Base-by-base conservation (phyloP, 192 early-diverging fungal species). In the Gryganskiella cystojenkinii region DNA sequence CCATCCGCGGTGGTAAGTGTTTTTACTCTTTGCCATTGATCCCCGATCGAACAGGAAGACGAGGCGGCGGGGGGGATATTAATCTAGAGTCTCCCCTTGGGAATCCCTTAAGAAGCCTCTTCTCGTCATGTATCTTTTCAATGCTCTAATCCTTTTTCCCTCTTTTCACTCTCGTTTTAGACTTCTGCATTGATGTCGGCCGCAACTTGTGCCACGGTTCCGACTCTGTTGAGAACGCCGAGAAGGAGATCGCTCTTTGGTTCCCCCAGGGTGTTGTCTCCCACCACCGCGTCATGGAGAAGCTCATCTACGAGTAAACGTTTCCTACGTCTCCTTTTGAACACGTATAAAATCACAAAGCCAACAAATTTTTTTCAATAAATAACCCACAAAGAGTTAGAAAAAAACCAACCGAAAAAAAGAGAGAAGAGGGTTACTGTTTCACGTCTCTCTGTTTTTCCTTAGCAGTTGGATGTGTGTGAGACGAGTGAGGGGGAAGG, bases 151-250 rank as follows among this genome's bases (percentile, higher is more conserved):
- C n/a, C n/a, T 69, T 71, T 69, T 22, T 71, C 20, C 31, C 43
- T 45, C 42, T 71, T 67, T 45, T 58, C n/a, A 19, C 30, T 55
- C 17, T n/a, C n/a, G n/a, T n/a, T n/a, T n/a, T 61, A 57, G 56
- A 74, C 61, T 71, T 57, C 56, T 63, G 52, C 74, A 82, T 88
- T 79, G 82, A 87, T 51, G 86, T 92, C 70, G 92, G 91, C 53
- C 91, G 90, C 76, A 96, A 95, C 83, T 86, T 92, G 73, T 90
- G 93, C 84, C 94, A 95, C 84, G 95, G 93, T 67, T 93, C 92
- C 61, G 95, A 96, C 79, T 90, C 89, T 56, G 90, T 90, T 37
- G 95, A 95, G 72, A 87, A 85, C 82, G 94, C 94, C 46, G 81
- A 89, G 70, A 90, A 87, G 82, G 93, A 95, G 73, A 95, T 95